Percentiles rank a stretch among this genome's conserved stretches.
Evolutionary conservation across 2,329 filamentous ascomycete genomes (phyloP).

Genomic region (Chrysosporium queenslandicum): DNA sequence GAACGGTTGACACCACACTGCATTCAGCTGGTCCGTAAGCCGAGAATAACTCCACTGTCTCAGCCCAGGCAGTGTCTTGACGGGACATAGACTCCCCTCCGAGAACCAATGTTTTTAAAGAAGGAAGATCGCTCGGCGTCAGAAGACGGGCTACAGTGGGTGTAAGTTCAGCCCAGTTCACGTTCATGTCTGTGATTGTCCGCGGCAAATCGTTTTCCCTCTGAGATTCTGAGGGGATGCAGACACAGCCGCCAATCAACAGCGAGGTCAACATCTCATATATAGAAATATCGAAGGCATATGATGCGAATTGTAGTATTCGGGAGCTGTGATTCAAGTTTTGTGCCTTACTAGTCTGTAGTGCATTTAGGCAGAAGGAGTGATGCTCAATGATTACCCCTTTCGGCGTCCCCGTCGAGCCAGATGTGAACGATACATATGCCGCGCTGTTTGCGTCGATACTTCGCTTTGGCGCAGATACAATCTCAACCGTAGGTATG

Average conservation of each 20-base stretch:
- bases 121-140: conserved; percentile 35
- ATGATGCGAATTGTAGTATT: conserved; percentile 33
- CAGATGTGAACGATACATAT: conserved; percentile 7
- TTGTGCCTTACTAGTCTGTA: conserved; percentile 27
- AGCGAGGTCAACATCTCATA: conserved; percentile 26
- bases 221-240: conserved; percentile 34
- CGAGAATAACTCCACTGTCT: conserved; percentile 28
- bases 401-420: conserved; percentile 29
- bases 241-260: conserved; percentile 34
- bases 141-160: conserved; percentile 47
- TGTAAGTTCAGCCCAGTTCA: conserved; percentile 45
- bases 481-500: background rate
- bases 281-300: conserved; percentile 35
- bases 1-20: conserved; percentile 18
- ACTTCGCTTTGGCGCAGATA: background rate
- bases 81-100: conserved; percentile 38
- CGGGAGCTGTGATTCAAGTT: conserved; percentile 19
- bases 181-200: conserved; percentile 29
- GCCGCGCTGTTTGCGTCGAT: background rate
- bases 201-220: conserved; percentile 38
- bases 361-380: conserved; percentile 35
- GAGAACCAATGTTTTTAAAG: conserved; percentile 35
- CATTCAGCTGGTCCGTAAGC: conserved; percentile 35
- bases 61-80: conserved; percentile 36
- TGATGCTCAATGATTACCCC: conserved; percentile 49